These are phyloP conservation scores for Auricularia cornea DNA, from an alignment of 768 basidiomycete genomes.

Conservation along the genomic window DNA sequence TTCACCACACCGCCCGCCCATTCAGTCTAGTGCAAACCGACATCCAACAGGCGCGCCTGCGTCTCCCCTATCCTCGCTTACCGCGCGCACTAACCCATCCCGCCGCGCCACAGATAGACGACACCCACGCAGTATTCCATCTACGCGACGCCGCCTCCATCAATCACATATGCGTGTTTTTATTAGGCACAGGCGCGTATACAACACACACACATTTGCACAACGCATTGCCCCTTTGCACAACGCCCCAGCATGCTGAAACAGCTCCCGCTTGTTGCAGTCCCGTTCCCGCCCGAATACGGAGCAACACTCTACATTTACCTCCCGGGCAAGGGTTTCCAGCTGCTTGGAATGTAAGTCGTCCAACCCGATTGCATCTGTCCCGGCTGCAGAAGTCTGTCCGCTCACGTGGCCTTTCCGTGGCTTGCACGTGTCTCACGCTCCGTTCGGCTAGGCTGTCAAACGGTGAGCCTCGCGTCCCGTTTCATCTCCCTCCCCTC, in stretches of 20 bases:
- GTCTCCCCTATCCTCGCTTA: not conserved
- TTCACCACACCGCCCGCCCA: not conserved
- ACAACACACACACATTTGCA: not conserved
- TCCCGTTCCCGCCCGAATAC: conserved; percentile 76
- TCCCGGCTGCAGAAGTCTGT: not conserved
- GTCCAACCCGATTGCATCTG: not conserved
- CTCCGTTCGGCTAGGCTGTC: conserved; percentile 50
- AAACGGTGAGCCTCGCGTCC: conserved; percentile 33
- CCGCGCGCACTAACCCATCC: not conserved
- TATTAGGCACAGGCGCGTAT: conserved; percentile 59
- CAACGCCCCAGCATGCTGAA: not conserved
- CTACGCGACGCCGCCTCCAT: conserved; percentile 61
- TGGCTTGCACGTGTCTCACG: not conserved
- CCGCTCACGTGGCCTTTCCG: not conserved
- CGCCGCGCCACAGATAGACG: conserved; percentile 53
- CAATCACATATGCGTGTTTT: conserved; percentile 80
- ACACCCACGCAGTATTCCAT: conserved; percentile 75
- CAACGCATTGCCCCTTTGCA: not conserved
- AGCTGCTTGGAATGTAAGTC: conserved; percentile 73
- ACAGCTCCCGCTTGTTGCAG: conserved; percentile 23
- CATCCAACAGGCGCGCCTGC: not conserved
- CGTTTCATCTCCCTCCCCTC: too few species aligned
- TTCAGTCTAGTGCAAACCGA: not conserved
- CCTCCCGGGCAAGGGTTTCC: conserved; percentile 78
- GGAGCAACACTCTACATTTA: conserved; percentile 79